A percentile compares a stretch with the other conserved stretches of the same genome.
Evolutionary conservation across 257 asterid genomes (phyloP).

Genomic region (Capsicum baccatum): DNA sequence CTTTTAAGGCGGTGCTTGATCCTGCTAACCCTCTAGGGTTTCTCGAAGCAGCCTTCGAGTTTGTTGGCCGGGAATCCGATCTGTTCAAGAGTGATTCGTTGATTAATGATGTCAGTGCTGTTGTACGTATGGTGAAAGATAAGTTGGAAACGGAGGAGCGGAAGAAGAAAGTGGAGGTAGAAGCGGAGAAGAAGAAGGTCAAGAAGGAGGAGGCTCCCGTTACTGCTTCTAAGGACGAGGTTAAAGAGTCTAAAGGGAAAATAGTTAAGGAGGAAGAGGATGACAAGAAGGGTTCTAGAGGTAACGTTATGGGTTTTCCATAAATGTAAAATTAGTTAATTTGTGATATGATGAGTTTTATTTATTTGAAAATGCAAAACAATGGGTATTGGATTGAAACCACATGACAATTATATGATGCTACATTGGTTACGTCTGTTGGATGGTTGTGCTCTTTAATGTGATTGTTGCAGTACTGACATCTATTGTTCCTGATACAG

Average conservation of each 20-base stretch:
- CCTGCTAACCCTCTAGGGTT: slow-evolving; percentile 76
- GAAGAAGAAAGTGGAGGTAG: slow-evolving; percentile 52
- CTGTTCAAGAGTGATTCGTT: slow-evolving; percentile 73
- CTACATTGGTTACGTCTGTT: background rate
- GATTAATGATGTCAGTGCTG: slow-evolving; percentile 72
- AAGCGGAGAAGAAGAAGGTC: slow-evolving; percentile 40
- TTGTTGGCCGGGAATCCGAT: slow-evolving; percentile 75
- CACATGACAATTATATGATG: background rate
- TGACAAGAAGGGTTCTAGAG: slow-evolving; percentile 54
- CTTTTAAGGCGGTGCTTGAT: slow-evolving; percentile 59
- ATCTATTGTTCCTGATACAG: background rate
- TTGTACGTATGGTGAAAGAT: slow-evolving; percentile 67
- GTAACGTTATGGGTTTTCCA: slow-evolving; percentile 33
- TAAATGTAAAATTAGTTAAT: background rate
- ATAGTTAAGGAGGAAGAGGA: slow-evolving; percentile 44
- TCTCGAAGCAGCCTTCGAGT: slow-evolving; percentile 63
- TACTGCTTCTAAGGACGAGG: slow-evolving; percentile 31
- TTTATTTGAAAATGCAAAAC: too few species aligned
- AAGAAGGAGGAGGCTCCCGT: slow-evolving; percentile 38
- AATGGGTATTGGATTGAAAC: too few species aligned
- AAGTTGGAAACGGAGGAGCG: slow-evolving; percentile 57
- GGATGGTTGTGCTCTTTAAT: background rate
- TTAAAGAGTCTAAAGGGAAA: slow-evolving; percentile 28
- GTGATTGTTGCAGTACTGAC: background rate
- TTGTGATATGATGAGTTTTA: background rate